Conservation (phyloP, 495 filamentous ascomycete species). For the Tuber brumale region DNA sequence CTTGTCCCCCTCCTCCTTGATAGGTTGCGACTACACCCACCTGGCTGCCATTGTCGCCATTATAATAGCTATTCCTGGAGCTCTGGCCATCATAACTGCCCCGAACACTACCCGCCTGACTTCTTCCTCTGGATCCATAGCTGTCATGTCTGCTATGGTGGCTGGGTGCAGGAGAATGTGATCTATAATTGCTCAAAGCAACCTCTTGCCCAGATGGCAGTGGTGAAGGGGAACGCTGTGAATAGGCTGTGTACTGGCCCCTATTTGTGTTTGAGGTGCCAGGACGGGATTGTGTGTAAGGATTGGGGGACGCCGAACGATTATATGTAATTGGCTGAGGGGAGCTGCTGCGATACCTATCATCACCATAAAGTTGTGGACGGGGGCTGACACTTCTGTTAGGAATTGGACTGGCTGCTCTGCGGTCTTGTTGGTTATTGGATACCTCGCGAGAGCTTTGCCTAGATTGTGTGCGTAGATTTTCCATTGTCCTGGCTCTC, state of each 20-base stretch:
- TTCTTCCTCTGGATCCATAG: slow-evolving; percentile 52
- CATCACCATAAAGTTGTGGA: slow-evolving; percentile 43
- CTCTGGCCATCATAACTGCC: slow-evolving; percentile 34
- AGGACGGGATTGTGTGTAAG: slow-evolving; percentile 39
- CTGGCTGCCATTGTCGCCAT: slow-evolving; percentile 34
- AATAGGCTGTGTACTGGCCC: slow-evolving; percentile 39
- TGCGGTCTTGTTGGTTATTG: slow-evolving; percentile 43
- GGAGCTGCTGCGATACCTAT: slow-evolving; percentile 33
- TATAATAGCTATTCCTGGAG: slow-evolving; percentile 39
- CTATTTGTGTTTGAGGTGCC: slow-evolving; percentile 37
- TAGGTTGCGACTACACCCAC: slow-evolving; percentile 29
- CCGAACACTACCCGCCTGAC: slow-evolving; percentile 24
- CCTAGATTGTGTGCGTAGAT: slow-evolving; percentile 31
- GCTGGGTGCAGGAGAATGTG: slow-evolving; percentile 37
- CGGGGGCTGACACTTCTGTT: slow-evolving; percentile 55
- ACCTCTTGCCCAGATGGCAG: slow-evolving; percentile 38
- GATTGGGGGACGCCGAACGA: slow-evolving; percentile 37
- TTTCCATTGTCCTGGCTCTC: slow-evolving; percentile 38
- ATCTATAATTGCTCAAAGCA: slow-evolving; percentile 32
- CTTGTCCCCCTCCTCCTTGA: slow-evolving; percentile 41
- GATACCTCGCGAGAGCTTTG: slow-evolving; percentile 41
- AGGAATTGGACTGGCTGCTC: slow-evolving; percentile 45
- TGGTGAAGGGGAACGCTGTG: slow-evolving; percentile 37
- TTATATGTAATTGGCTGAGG: slow-evolving; percentile 37
- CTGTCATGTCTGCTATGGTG: slow-evolving; percentile 45